Evolutionary conservation across 2,329 filamentous ascomycete genomes (phyloP).

Genomic region (Ilyonectria robusta): DNA sequence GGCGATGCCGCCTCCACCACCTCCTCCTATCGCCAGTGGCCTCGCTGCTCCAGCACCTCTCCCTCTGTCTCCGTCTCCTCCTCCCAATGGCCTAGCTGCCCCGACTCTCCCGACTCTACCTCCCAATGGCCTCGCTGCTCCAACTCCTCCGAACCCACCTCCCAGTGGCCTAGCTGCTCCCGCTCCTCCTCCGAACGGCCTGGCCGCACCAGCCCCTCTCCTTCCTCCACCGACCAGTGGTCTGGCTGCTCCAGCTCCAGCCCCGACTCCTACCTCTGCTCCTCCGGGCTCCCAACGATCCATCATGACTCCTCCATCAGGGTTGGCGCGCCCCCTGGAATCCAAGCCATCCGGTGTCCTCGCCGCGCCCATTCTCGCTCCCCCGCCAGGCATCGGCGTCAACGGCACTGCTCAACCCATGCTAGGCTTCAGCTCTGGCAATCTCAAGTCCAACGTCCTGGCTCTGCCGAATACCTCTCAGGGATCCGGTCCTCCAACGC

Average conservation of each 20-base stretch:
- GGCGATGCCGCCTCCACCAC: slow-evolving; percentile 42
- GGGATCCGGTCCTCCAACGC: slow-evolving; percentile 37
- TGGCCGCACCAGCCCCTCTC: slow-evolving; percentile 30
- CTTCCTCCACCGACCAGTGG: slow-evolving; percentile 10
- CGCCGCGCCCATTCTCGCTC: slow-evolving; percentile 56
- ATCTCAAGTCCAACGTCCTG: slow-evolving; percentile 60
- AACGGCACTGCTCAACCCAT: slow-evolving; percentile 44
- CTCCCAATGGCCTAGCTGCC: slow-evolving; percentile 24
- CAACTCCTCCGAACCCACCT: slow-evolving; percentile 7
- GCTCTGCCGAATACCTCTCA: slow-evolving; percentile 61
- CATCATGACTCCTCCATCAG: slow-evolving; percentile 40
- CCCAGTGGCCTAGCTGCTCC: slow-evolving; percentile 26
- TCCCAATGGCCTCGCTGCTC: slow-evolving; percentile 29
- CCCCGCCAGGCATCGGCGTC: slow-evolving; percentile 51
- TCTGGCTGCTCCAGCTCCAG: slow-evolving; percentile 29
- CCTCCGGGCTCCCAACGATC: slow-evolving; percentile 23
- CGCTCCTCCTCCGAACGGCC: slow-evolving; percentile 26
- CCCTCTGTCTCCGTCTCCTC: slow-evolving; percentile 2
- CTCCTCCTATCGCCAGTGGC: slow-evolving; percentile 33
- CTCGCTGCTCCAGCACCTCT: slow-evolving; percentile 39
- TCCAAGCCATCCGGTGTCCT: slow-evolving; percentile 53
- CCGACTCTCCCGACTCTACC: slow-evolving; percentile 20
- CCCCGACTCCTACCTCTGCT: slow-evolving; percentile 25
- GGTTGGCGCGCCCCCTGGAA: slow-evolving; percentile 43
- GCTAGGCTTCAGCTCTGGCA: slow-evolving; percentile 41